A percentile compares a stretch with the other conserved stretches of the same genome.
Evolutionary conservation across 2,329 filamentous ascomycete species (phyloP).

Genomic region (Podosphaera xanthii): DNA sequence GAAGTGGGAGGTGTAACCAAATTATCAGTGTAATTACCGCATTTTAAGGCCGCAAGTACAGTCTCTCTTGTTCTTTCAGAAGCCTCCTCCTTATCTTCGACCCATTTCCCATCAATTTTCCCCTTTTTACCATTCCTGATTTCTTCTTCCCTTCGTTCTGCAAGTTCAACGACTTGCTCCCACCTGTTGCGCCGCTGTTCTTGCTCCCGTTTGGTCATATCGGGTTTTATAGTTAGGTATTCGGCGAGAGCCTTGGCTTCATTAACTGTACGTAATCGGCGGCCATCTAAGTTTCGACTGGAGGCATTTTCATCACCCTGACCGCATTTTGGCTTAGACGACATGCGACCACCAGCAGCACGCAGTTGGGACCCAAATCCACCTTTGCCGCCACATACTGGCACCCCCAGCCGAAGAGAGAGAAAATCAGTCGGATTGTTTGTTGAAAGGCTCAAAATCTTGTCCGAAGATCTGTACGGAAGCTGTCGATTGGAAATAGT

Average conservation of each 20-base stretch:
- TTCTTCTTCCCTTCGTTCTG: constrained; percentile 66
- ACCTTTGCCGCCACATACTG: constrained; percentile 80
- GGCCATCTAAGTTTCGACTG: constrained; percentile 79
- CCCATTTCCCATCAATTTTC: constrained; percentile 71
- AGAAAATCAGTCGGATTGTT: constrained; percentile 42
- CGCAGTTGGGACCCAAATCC: constrained; percentile 94
- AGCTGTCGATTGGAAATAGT: constrained; percentile 60
- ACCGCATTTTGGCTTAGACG: constrained; percentile 64
- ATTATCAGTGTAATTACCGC: constrained; percentile 38
- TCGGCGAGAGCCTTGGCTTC: constrained; percentile 91
- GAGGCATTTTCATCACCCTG: constrained; percentile 70
- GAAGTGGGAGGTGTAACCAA: constrained; percentile 11
- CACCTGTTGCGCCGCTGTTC: constrained; percentile 65
- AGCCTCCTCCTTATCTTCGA: constrained; percentile 83
- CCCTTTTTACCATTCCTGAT: constrained; percentile 50
- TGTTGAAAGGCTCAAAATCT: constrained; percentile 39
- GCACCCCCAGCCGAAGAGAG: constrained; percentile 56
- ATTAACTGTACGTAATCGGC: constrained; percentile 71
- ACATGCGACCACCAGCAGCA: constrained; percentile 94
- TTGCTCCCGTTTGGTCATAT: constrained; percentile 89
- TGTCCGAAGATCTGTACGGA: constrained; percentile 24
- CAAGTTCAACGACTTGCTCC: constrained; percentile 68
- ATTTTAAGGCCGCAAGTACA: constrained; percentile 46
- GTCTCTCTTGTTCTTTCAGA: constrained; percentile 62
- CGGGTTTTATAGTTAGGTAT: constrained; percentile 84